A percentile compares a stretch with the other conserved stretches of the same genome.
Conservation (phyloP, 305 asterid species). For the Fraxinus ornus region DNA sequence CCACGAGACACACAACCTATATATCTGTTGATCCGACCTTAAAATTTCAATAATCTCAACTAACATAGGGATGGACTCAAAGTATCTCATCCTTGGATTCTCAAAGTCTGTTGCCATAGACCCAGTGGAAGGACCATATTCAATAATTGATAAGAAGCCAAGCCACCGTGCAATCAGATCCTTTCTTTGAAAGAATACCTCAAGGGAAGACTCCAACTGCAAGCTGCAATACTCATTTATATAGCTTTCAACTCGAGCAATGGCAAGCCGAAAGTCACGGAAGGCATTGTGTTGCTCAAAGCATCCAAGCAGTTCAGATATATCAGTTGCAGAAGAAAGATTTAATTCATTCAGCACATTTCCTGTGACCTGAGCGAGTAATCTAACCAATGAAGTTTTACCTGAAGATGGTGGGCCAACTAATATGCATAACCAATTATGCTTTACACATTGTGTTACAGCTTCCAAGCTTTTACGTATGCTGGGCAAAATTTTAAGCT, state of each 20-base stretch:
- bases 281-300: conserved; percentile 92
- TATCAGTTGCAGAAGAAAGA: conserved; percentile 95
- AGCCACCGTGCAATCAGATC: conserved; percentile 66
- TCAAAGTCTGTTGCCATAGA: conserved; percentile 43
- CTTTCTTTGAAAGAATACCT: conserved; percentile 43
- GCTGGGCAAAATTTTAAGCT: conserved; percentile 74
- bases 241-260: conserved; percentile 66
- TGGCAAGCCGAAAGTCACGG: conserved; percentile 66
- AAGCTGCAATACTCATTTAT: conserved; percentile 72
- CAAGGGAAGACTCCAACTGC: conserved; percentile 51
- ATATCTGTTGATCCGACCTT: conserved; percentile 39
- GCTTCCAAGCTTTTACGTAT: conserved; percentile 73
- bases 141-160: conserved; percentile 52
- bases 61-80: conserved; percentile 49
- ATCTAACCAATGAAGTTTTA: conserved; percentile 79
- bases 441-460: conserved; percentile 63
- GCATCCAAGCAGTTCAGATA: conserved; percentile 95
- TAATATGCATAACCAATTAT: conserved; percentile 92
- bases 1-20: conserved; percentile 55
- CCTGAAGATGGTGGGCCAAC: conserved; percentile 97
- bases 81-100: conserved; percentile 38
- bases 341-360: conserved; percentile 78
- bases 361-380: conserved; percentile 88
- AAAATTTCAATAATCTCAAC: conserved; percentile 65
- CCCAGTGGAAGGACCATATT: conserved; percentile 33